phyloP scores from a whole-genome alignment of 2,329 filamentous ascomycete genomes.

The Didymella sp. region DNA sequence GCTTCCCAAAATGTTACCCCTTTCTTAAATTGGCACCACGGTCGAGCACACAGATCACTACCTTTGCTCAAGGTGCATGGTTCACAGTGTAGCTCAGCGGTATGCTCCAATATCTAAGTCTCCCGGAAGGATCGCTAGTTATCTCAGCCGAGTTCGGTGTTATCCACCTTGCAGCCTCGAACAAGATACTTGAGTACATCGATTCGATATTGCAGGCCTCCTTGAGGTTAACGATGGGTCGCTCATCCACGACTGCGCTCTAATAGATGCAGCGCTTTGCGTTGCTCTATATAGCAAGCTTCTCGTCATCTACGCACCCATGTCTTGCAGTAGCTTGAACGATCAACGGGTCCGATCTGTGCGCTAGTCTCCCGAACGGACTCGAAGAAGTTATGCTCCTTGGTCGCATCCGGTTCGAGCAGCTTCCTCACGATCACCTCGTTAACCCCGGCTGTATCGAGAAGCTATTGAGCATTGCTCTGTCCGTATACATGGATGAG shows the following conservation, averaged over 20 bases:
- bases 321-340: not conserved
- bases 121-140: not conserved
- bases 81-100: not conserved
- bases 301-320: not conserved
- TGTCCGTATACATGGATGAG: not conserved
- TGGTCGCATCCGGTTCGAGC: not conserved
- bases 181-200: not conserved
- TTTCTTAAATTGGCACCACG: not conserved
- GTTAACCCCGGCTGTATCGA: not conserved
- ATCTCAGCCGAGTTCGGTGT: not conserved
- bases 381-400: not conserved
- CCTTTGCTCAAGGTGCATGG: not conserved
- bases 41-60: not conserved
- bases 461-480: not conserved
- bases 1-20: not conserved
- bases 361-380: not conserved
- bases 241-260: not conserved
- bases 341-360: not conserved
- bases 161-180: not conserved
- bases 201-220: not conserved
- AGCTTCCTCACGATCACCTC: not conserved
- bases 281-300: not conserved
- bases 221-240: too few relatives aligned
- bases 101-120: not conserved
- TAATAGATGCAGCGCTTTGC: not conserved